Percentiles rank a stretch among this genome's conserved stretches.
These are phyloP conservation scores for Ceratobasidium sp. DNA, from an alignment of 1,284 basidiomycete genomes.

Conservation along the genomic window DNA sequence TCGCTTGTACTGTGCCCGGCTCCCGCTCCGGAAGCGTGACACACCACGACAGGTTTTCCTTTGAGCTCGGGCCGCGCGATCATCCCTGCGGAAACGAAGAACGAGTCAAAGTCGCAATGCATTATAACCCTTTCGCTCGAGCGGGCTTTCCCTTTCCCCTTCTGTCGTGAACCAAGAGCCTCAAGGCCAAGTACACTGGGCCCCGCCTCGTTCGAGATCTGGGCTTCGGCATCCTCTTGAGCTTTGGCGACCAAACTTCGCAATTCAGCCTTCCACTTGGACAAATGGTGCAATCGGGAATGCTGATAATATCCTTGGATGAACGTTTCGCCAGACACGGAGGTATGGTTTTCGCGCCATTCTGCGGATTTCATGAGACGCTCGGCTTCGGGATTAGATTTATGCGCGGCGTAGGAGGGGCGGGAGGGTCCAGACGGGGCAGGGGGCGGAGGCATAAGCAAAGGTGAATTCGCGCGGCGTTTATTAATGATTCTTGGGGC, in stretches of 20 bases:
- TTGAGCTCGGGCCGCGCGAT: constrained; percentile 80
- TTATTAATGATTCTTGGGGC: neutral
- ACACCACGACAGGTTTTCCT: constrained; percentile 92
- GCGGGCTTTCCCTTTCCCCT: constrained; percentile 69
- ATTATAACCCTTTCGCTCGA: constrained; percentile 78
- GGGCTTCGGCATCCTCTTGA: constrained; percentile 73
- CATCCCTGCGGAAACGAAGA: constrained; percentile 94
- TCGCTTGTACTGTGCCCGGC: constrained; percentile 80
- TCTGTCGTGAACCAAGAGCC: constrained; percentile 57
- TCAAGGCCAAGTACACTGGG: constrained; percentile 71
- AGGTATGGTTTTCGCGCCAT: constrained; percentile 91
- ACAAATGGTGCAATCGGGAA: constrained; percentile 90
- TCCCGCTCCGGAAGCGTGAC: constrained; percentile 83
- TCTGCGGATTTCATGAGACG: constrained; percentile 81
- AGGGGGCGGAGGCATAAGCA: constrained; percentile 6
- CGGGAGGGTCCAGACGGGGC: constrained; percentile 23
- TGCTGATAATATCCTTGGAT: constrained; percentile 92
- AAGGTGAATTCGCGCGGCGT: constrained; percentile 50
- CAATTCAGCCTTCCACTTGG: constrained; percentile 93
- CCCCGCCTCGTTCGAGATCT: constrained; percentile 55
- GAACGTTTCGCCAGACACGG: constrained; percentile 82
- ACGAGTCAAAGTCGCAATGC: constrained; percentile 98
- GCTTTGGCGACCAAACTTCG: constrained; percentile 84
- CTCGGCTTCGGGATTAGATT: constrained; percentile 77
- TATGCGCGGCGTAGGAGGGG: constrained; percentile 68